Conservation (phyloP, 768 basidiomycete genomes). For the Asterophora lycoperdoides region DNA sequence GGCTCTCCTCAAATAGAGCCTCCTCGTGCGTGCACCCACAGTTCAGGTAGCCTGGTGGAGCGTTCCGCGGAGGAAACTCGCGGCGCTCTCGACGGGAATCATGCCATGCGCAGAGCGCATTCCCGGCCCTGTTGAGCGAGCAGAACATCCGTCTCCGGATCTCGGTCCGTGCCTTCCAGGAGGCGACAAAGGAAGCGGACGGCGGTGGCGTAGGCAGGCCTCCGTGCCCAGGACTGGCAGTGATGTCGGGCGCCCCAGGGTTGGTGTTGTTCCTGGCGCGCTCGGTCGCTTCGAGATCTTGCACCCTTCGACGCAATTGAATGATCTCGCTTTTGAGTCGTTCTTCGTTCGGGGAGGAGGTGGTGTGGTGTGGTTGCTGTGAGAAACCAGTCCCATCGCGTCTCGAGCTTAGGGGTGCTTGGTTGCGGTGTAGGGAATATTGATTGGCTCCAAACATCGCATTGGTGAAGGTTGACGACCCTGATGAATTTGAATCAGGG, state of each 20-base stretch:
- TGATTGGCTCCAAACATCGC: conserved; percentile 3
- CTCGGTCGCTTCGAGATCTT: conserved; percentile 55
- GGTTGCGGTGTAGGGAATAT: conserved; percentile 9
- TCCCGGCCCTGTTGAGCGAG: conserved; percentile 81
- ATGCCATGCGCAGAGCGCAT: conserved; percentile 88
- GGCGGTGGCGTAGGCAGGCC: conserved; percentile 30
- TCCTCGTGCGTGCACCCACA: conserved; percentile 84
- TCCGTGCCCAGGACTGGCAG: conserved; percentile 10
- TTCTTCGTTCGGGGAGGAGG: conserved; percentile 20
- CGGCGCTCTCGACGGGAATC: conserved; percentile 84
- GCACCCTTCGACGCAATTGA: conserved; percentile 52
- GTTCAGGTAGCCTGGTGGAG: conserved; percentile 73
- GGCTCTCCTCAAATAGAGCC: conserved; percentile 83
- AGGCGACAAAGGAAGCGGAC: conserved; percentile 47
- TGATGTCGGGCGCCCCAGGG: conserved; percentile 22
- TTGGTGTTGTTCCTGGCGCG: conserved; percentile 44
- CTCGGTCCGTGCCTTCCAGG: conserved; percentile 73
- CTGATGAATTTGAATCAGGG: conserved; percentile 37
- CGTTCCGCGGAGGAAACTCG: conserved; percentile 72
- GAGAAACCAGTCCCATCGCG: conserved; percentile 16
- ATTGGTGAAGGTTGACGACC: conserved; percentile 23
- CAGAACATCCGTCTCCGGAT: conserved; percentile 69
- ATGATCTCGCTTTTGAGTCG: conserved; percentile 47
- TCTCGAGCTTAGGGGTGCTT: conserved; percentile 11
- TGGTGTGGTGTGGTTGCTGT: conserved; percentile 14